These are phyloP conservation scores for Tetrastigma voinierianum DNA, from an alignment of 164 flowering plant genomes.

Conservation along the genomic window DNA sequence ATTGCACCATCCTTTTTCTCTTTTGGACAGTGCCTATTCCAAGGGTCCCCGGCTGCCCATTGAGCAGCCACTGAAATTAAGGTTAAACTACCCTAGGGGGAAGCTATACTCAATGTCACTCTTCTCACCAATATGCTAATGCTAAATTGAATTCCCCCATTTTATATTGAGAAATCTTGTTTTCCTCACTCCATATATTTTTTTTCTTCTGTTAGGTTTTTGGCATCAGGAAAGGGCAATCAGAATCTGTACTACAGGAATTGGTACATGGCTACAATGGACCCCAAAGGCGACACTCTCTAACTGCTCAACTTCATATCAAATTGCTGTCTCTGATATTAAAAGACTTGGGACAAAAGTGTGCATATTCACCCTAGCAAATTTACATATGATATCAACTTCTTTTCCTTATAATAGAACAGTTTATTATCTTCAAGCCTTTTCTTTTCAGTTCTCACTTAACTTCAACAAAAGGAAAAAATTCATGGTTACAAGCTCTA, in stretches of 20 bases:
- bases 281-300: constrained; percentile 40
- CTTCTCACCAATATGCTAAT: no score
- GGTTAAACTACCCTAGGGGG: no score
- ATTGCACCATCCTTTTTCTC: no score
- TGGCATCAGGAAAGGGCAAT: constrained; percentile 55
- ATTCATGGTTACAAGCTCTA: constrained; percentile 63
- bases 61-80: no score
- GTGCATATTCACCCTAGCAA: constrained; percentile 8
- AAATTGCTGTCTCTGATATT: constrained; percentile 47
- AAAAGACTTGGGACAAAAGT: constrained; percentile 59
- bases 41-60: no score
- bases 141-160: no score
- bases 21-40: no score
- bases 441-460: constrained; percentile 34
- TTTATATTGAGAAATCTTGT: neutral
- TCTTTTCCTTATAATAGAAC: neutral
- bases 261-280: constrained; percentile 39
- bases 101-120: no score
- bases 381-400: neutral
- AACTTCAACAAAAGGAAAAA: constrained; percentile 27
- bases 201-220: constrained; percentile 43
- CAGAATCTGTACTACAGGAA: constrained; percentile 64
- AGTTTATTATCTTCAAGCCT: neutral
- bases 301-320: constrained; percentile 46
- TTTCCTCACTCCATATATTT: neutral